These are phyloP conservation scores for Diaporthe citriasiana DNA, from an alignment of 2,329 filamentous ascomycete genomes.

Conservation along the genomic window DNA sequence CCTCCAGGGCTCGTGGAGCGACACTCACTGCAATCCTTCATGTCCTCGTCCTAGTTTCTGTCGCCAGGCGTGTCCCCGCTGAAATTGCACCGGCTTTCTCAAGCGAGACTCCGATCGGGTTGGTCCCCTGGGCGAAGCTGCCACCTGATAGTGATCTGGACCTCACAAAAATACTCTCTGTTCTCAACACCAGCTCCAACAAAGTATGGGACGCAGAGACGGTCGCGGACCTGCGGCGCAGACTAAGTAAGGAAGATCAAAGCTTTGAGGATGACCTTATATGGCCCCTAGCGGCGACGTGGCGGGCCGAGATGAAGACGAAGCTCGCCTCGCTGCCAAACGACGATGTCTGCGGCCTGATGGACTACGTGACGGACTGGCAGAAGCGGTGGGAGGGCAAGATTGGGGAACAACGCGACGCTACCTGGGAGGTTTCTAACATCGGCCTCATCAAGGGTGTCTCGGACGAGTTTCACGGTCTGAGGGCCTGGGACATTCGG, in stretches of 20 bases:
- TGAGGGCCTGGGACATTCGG: constrained; percentile 53
- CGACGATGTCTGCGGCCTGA: constrained; percentile 60
- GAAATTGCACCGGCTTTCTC: constrained; percentile 53
- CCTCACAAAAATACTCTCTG: constrained; percentile 53
- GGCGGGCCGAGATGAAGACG: constrained; percentile 54
- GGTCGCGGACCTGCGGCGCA: constrained; percentile 47
- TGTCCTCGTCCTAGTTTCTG: constrained; percentile 58
- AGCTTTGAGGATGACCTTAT: constrained; percentile 50
- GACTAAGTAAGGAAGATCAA: constrained; percentile 28
- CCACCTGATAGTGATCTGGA: constrained; percentile 48
- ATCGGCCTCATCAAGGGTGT: constrained; percentile 57
- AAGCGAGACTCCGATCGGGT: constrained; percentile 59
- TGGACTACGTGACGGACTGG: constrained; percentile 61
- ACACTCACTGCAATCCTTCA: constrained; percentile 66
- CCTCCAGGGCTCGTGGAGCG: constrained; percentile 56
- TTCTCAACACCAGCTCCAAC: constrained; percentile 55
- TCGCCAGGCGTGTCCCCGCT: constrained; percentile 55
- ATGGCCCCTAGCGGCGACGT: constrained; percentile 57
- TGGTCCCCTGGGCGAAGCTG: constrained; percentile 55
- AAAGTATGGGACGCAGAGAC: constrained; percentile 49
- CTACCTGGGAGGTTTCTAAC: constrained; percentile 68
- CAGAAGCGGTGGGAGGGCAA: constrained; percentile 56
- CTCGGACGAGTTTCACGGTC: constrained; percentile 34
- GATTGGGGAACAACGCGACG: constrained; percentile 58
- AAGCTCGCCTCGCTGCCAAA: constrained; percentile 53